These are phyloP conservation scores for Physcomitrium patens DNA, from an alignment of 225 moss, liverwort and hornwort genomes.

Conservation along the genomic window DNA sequence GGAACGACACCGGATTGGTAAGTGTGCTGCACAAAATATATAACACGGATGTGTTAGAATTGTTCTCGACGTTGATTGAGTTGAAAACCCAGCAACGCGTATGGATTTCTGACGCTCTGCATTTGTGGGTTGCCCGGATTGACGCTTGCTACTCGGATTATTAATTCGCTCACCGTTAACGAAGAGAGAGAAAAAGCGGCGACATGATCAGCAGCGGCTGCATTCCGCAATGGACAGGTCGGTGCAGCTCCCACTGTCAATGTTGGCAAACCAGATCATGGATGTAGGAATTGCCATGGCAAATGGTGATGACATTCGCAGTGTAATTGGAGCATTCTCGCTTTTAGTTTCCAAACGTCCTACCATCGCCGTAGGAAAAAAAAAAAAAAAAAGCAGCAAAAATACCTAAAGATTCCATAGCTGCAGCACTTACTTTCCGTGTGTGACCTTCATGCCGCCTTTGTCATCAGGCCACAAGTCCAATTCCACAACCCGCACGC, in stretches of 20 bases:
- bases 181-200: not conserved
- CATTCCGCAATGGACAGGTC: not conserved
- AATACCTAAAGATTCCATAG: too few relatives aligned
- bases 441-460: conserved; percentile 74
- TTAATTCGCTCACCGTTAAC: not conserved
- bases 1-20: conserved; percentile 77
- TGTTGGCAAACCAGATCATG: not conserved
- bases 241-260: not conserved
- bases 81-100: not conserved
- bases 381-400: not conserved
- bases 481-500: conserved; percentile 90
- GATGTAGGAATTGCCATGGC: too few relatives aligned
- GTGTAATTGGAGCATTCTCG: not conserved
- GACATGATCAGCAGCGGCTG: not conserved
- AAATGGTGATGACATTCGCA: too few relatives aligned
- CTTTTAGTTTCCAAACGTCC: not conserved
- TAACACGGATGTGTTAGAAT: not conserved
- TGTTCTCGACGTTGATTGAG: not conserved
- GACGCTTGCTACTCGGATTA: not conserved
- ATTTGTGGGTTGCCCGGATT: not conserved
- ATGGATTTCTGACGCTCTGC: not conserved
- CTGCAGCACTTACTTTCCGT: conserved; percentile 60
- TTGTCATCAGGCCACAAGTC: conserved; percentile 77
- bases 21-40: conserved; percentile 61
- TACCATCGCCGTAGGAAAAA: not conserved